Evolutionary conservation across 441 rosid species (phyloP), one percentile per base, ranked within the genome.

Genomic region (Melastoma candidum): DNA sequence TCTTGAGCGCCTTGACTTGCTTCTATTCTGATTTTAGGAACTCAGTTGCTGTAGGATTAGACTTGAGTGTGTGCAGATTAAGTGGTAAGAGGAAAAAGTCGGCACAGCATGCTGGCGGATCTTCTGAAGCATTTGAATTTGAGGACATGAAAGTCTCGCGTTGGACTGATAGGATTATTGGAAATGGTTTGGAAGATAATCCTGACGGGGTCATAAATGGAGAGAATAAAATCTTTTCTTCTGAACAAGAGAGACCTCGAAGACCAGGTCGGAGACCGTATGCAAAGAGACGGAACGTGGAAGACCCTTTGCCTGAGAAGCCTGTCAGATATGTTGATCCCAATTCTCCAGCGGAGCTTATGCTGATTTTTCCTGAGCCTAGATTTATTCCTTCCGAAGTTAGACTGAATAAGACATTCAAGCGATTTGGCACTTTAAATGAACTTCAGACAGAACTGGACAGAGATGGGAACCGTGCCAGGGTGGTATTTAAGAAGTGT

Each of bases 91-190:
- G 77, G 71, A 74, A 68, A 58, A 75, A 64, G 66, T 46, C 48
- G 7, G 68, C 80, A 46, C 71, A 54, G 52, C 54, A 68, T 25
- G 47, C 55, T 26, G 60, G 52, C 57, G 78, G 76, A 50, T 67
- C 66, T 61, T 66, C 85, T 0, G 92, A 78, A 74, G 72, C 96
- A 62, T 92, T 85, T 59, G 95, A 88, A 66, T 92, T 92, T 65
- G 95, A 85, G 71, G 98, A 92, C 68, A 80, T 75, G 95, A 84
- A 70, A 25, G 98, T 87, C 66, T 82, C 96, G 39, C 87, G 83
- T 59, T 92, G 98, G 98, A 92, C 94, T 29, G 95, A 92, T 74
- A 78, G 87, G 69, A 75, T 88, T 59, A 80, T 92, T 51, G 81
- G 85, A 65, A 85, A 92, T 69, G 95, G 95, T 51, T 75, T 83